Percentiles rank a stretch among this genome's conserved stretches.
phyloP scores from a whole-genome alignment of 306 rosid genomes.

The Trifolium fragiferum region DNA sequence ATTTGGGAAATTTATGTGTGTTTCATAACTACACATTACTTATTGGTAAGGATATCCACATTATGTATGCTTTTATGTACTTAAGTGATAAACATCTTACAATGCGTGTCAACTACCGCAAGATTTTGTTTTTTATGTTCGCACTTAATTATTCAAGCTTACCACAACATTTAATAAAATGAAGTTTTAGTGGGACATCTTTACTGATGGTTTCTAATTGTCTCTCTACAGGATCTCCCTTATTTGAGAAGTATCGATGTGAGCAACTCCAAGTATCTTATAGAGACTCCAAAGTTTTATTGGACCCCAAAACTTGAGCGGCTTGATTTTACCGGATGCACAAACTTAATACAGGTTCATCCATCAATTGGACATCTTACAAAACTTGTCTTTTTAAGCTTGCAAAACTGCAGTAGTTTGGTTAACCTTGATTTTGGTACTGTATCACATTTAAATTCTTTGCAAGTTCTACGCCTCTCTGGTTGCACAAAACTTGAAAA shows the following conservation, averaged over 20 bases:
- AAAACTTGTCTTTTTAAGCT: slow-evolving; percentile 30
- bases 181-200: neutral
- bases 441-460: neutral
- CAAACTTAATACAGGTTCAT: neutral
- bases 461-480: slow-evolving; percentile 19
- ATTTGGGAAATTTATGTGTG: too few relatives aligned
- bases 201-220: neutral
- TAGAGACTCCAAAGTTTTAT: neutral
- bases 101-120: too few relatives aligned
- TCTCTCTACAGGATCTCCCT: neutral
- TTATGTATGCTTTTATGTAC: too few relatives aligned
- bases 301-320: slow-evolving; percentile 5
- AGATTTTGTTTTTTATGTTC: too few relatives aligned
- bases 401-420: slow-evolving; percentile 12
- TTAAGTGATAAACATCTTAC: too few relatives aligned
- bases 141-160: too few relatives aligned
- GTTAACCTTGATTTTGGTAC: neutral
- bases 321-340: neutral
- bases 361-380: neutral
- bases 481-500: slow-evolving; percentile 23
- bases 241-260: neutral
- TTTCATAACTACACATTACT: too few relatives aligned
- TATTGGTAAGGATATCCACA: too few relatives aligned
- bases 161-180: too few relatives aligned
- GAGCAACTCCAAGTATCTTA: slow-evolving; percentile 33